Evolutionary conservation across 148 eudicot species (phyloP).

Genomic region (Cornus suecica): DNA sequence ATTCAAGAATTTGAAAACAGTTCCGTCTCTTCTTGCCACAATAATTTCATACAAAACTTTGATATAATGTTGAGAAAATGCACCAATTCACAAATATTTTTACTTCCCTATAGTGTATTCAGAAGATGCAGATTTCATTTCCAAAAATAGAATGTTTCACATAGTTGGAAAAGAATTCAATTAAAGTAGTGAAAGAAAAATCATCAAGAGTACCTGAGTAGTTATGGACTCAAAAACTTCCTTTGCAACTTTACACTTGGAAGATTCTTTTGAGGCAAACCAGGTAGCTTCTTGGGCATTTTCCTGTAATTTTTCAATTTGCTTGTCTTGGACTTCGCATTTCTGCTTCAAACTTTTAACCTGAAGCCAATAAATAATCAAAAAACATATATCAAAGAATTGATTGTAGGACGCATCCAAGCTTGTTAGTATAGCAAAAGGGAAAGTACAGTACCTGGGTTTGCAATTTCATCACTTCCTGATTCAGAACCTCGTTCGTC

Average conservation of each 20-base stretch:
- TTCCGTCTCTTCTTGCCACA: not conserved
- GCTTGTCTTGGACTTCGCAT: slow-evolving; percentile 60
- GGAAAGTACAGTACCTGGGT: slow-evolving; percentile 45
- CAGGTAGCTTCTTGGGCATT: slow-evolving; percentile 43
- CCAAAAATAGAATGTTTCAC: not conserved
- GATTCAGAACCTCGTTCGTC: slow-evolving; percentile 68
- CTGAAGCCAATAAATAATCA: slow-evolving; percentile 28
- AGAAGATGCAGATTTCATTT: not conserved
- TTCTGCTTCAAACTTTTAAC: slow-evolving; percentile 61
- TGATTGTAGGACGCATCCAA: not conserved
- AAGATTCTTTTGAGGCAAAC: slow-evolving; percentile 58
- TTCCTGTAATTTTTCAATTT: slow-evolving; percentile 54
- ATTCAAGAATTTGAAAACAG: not conserved
- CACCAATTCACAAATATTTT: not conserved
- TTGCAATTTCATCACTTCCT: slow-evolving; percentile 79
- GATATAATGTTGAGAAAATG: not conserved
- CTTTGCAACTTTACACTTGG: slow-evolving; percentile 39
- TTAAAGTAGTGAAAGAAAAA: slow-evolving; percentile 2
- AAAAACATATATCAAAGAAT: not conserved
- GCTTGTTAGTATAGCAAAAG: not conserved
- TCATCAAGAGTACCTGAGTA: slow-evolving; percentile 34
- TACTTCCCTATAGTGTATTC: not conserved
- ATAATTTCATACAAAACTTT: not conserved
- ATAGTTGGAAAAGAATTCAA: not conserved
- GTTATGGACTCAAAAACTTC: slow-evolving; percentile 48